Base-by-base conservation (phyloP, 345 rosid species). In the Populus pruinosa region DNA sequence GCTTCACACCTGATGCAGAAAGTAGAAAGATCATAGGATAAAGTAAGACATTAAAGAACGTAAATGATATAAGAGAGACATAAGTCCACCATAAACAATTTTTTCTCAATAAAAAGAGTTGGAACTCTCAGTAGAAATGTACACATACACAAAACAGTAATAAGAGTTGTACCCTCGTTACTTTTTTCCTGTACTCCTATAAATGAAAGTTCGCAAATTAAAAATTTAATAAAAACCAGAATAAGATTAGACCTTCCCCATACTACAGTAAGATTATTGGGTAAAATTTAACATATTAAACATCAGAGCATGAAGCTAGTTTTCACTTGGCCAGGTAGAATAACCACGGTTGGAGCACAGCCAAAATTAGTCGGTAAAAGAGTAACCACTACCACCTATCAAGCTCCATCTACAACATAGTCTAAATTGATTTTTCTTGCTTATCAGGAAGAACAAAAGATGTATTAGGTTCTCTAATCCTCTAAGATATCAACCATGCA, bases 1-100 rank as follows among this genome's bases (percentile, higher is more conserved):
- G 73, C 84, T 75, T 82, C 84, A 70, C 84, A 82, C 84, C 84
- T 82, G 77, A 23, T 73, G 20, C 47, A 64, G 44, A 20, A 33
- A 55, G 55, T 35, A 71, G 44, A 71, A 69, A 49, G 29, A 77
- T 2, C 39, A 77, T 59, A 29, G 59, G 21, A 70, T n/a, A 9
- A 33, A 47, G 35, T 2, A 23, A 74, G 5, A 64, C 13, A 41
- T 41, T 41, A 41, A 41, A 41, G 44, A 41, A 10, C 44, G 44
- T 41, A 41, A 10, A 41, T 41, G 44, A 41, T 41, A 41, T 41
- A 41, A 9, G 11, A 41, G 44, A 10, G 44, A 41, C 44, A 41
- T 9, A 0, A 9, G 13, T 3, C 44, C 44, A 41, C 10, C 44
- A 41, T 10, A 11, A 10, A 41, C 44, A 10, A 41, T 41, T 13